Percentiles rank a stretch among this genome's conserved stretches.
Evolutionary conservation across 139 green algal genomes (phyloP).

Genomic region (Micractinium conductrix): DNA sequence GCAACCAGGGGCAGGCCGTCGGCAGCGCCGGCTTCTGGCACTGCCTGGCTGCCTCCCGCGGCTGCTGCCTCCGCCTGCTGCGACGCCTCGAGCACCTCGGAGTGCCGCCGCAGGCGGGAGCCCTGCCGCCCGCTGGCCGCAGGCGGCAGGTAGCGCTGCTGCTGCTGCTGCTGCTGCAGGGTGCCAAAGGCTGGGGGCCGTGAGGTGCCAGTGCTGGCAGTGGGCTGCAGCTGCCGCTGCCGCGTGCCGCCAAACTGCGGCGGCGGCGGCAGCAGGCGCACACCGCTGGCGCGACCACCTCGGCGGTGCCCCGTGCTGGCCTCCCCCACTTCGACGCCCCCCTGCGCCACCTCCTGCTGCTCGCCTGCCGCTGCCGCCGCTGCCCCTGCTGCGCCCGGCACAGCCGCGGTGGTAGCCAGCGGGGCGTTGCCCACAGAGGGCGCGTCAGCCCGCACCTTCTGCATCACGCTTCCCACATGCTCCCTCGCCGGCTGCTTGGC

Average conservation of each 20-base stretch:
- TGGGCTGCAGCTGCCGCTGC: slow-evolving; percentile 19
- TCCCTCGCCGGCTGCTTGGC: slow-evolving; percentile 19
- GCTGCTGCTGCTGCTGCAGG: slow-evolving; percentile 7
- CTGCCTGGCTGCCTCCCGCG: neutral
- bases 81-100: neutral
- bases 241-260: neutral
- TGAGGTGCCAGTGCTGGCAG: slow-evolving; percentile 35
- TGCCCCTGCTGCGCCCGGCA: neutral
- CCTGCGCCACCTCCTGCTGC: neutral
- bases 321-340: slow-evolving; percentile 3
- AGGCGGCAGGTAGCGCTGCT: slow-evolving; percentile 1
- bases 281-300: neutral
- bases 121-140: slow-evolving; percentile 7
- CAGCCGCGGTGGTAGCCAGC: neutral
- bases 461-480: slow-evolving; percentile 33
- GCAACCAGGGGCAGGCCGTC: neutral
- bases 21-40: neutral
- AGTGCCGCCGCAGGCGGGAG: slow-evolving; percentile 15
- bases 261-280: slow-evolving; percentile 5
- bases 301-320: slow-evolving; percentile 29
- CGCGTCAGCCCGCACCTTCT: neutral
- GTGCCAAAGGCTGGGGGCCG: neutral
- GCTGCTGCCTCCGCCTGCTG: neutral
- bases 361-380: neutral
- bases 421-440: slow-evolving; percentile 35